These are phyloP conservation scores for Ascochyta lentis DNA, from an alignment of 2,329 filamentous ascomycete species.

Conservation along the genomic window DNA sequence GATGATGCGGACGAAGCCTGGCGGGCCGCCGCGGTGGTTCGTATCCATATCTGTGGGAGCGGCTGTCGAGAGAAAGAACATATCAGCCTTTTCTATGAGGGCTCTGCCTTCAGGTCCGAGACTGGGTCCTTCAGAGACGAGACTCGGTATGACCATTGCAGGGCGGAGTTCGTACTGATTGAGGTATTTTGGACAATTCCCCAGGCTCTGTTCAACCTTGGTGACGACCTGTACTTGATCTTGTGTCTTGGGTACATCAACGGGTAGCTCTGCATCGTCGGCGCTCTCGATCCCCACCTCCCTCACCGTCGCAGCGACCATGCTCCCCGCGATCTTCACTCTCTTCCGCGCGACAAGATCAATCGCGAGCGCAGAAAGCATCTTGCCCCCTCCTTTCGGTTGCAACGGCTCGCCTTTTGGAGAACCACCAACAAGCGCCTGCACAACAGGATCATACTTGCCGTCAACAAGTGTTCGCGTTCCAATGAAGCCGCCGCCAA, in stretches of 20 bases:
- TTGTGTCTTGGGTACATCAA: conserved; percentile 20
- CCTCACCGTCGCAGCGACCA: conserved; percentile 68
- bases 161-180: conserved; percentile 72
- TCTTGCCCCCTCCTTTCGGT: conserved; percentile 43
- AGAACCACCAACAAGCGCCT: conserved; percentile 53
- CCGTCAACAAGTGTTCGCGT: conserved; percentile 67
- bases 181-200: conserved; percentile 88
- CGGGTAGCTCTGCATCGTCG: conserved; percentile 25
- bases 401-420: conserved; percentile 4
- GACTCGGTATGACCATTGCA: conserved; percentile 60
- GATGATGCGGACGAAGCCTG: conserved; percentile 75
- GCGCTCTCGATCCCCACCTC: conserved; percentile 40
- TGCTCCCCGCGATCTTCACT: conserved; percentile 74
- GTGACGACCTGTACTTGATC: conserved; percentile 66
- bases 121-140: conserved; percentile 56
- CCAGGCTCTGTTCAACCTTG: conserved; percentile 72
- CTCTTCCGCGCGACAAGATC: conserved; percentile 72
- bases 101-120: conserved; percentile 63
- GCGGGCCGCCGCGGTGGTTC: conserved; percentile 78
- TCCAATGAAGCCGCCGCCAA: conserved; percentile 69
- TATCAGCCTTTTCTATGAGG: conserved; percentile 69
- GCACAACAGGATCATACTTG: conserved; percentile 72
- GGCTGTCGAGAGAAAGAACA: conserved; percentile 79
- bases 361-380: conserved; percentile 69
- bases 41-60: conserved; percentile 75